Base-by-base conservation (phyloP, 1,284 basidiomycete genomes). In the Coriolopsis trogii region DNA sequence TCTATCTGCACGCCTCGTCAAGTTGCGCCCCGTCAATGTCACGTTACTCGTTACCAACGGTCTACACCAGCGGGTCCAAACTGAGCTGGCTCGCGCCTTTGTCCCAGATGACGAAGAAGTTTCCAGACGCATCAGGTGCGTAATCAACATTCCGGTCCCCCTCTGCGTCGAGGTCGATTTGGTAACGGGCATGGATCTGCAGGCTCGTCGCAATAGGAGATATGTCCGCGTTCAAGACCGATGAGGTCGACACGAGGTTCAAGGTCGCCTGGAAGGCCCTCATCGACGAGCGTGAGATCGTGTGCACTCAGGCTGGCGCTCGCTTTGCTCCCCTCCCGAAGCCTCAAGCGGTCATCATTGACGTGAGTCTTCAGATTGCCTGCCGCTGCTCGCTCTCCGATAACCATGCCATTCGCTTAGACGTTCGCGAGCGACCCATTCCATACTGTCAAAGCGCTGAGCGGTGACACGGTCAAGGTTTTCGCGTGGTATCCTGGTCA, bases 401-500 rank as follows among this genome's bases (percentile, higher is more conserved):
- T 25, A 10, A 13, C 9, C 18, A 39, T 15, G 5, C 13, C 38
- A 13, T 21, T 13, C 1, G 2, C 12, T 10, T 31, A 63, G 62
- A 52, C 55, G 39, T 55, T 60, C 34, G 46, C 38, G 9, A n/a
- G 52, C 18, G 40, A 55, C 6, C 37, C 42, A 12, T 38, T 54
- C 41, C 31, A 48, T 6, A 29, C 38, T 8, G 7, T 51, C 25
- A 34, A 41, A 28, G 36, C 36, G 3, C 6, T 51, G 15, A 36
- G 49, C 37, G 46, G 37, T 8, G 12, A 51, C 15, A 31, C n/a
- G 4, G 47, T 61, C 10, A 62, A 61, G 30, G 23, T 62, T 4
- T 59, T 49, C 33, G 40, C 39, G 1, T 65, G 58, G 59, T 34
- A 30, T 13, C 37, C 60, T 0, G 55, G 55, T 4, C 29, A 43